phyloP scores from a whole-genome alignment of 2,329 filamentous ascomycete genomes.

The Colletotrichum cereale region DNA sequence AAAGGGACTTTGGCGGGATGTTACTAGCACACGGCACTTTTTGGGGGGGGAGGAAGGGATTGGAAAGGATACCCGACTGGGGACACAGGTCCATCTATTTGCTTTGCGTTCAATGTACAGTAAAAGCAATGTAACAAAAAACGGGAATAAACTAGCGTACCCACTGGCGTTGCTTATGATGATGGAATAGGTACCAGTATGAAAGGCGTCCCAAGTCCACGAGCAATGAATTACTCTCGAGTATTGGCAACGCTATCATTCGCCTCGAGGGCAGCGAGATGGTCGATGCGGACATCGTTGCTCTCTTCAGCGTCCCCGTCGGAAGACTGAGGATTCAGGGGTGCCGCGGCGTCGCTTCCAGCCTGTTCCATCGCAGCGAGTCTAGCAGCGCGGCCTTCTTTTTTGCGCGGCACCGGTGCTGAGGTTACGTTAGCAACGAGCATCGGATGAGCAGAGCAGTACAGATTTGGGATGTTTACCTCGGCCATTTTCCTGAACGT shows the following conservation, averaged over 20 bases:
- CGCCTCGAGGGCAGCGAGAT: neutral
- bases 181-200: neutral
- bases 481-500: constrained; percentile 97
- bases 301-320: constrained; percentile 5
- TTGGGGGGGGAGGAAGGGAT: neutral
- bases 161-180: neutral
- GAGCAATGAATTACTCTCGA: neutral
- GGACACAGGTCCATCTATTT: neutral
- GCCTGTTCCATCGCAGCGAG: constrained; percentile 58
- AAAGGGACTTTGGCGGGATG: neutral
- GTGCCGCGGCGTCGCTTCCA: constrained; percentile 20
- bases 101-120: constrained; percentile 9
- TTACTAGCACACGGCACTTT: neutral
- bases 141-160: neutral
- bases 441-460: constrained; percentile 24
- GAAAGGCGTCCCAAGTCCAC: neutral
- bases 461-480: constrained; percentile 69
- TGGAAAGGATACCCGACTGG: constrained; percentile 10
- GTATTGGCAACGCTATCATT: neutral
- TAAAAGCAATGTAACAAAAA: constrained; percentile 12
- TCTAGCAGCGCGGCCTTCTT: constrained; percentile 67
- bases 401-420: constrained; percentile 67
- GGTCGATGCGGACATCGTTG: neutral
- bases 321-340: neutral
- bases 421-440: constrained; percentile 38